Percentiles rank a stretch among this genome's conserved stretches.
phyloP scores from a whole-genome alignment of 2,329 filamentous ascomycete genomes.

The Cladorrhinum sp. region DNA sequence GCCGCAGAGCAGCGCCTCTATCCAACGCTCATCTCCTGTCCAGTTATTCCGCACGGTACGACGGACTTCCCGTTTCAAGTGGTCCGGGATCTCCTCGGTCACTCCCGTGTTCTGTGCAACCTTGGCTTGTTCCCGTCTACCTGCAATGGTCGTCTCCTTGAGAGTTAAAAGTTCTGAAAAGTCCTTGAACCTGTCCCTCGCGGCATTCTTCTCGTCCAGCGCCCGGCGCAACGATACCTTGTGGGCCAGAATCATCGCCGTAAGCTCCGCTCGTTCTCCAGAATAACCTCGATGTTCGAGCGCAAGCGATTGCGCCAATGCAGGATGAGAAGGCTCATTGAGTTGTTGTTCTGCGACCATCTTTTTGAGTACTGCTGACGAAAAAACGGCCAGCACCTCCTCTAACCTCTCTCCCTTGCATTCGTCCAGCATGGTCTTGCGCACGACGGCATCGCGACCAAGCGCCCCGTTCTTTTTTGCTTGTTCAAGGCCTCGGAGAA shows the following conservation, averaged over 20 bases:
- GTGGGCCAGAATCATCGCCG: constrained; percentile 70
- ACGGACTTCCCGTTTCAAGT: constrained; percentile 50
- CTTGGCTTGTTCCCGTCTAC: constrained; percentile 48
- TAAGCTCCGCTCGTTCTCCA: constrained; percentile 53
- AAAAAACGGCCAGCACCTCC: constrained; percentile 81
- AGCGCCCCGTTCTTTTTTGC: constrained; percentile 84
- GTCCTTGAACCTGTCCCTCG: constrained; percentile 56
- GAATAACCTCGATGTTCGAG: constrained; percentile 58
- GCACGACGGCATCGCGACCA: constrained; percentile 73
- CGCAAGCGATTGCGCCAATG: constrained; percentile 53
- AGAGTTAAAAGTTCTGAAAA: constrained; percentile 62
- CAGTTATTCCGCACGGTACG: constrained; percentile 68
- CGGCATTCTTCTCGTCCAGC: constrained; percentile 58
- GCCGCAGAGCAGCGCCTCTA: constrained; percentile 66
- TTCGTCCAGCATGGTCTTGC: constrained; percentile 96
- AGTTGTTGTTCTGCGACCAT: constrained; percentile 43
- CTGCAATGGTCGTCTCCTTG: constrained; percentile 58
- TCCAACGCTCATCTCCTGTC: constrained; percentile 73
- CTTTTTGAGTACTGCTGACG: constrained; percentile 75
- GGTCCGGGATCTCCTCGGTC: constrained; percentile 38
- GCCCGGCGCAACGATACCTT: constrained; percentile 60
- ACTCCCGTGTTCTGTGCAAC: constrained; percentile 29
- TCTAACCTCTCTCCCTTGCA: constrained; percentile 89
- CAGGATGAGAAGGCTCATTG: constrained; percentile 36
- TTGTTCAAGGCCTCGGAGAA: constrained; percentile 77